A percentile compares a stretch with the other conserved stretches of the same genome.
phyloP scores from a whole-genome alignment of 345 rosid species.

The Eucalyptus brandiana region DNA sequence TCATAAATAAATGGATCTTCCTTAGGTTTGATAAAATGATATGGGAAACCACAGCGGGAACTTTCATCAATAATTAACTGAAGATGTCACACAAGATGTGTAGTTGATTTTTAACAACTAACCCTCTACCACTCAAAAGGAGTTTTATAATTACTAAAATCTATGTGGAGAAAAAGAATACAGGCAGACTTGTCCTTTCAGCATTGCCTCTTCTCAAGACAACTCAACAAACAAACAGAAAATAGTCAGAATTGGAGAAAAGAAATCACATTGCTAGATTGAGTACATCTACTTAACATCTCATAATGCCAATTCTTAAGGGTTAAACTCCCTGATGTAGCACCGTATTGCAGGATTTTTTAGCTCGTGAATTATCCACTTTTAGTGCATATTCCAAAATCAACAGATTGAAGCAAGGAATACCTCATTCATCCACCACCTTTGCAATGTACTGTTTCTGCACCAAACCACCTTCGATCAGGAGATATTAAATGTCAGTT shows the following conservation, averaged over 20 bases:
- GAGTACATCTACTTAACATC: neutral
- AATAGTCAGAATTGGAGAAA: neutral
- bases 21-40: neutral
- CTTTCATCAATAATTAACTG: neutral
- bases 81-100: neutral
- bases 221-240: neutral
- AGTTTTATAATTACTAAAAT: neutral
- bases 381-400: neutral
- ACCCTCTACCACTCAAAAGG: neutral
- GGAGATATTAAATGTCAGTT: neutral
- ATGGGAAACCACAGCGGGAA: neutral
- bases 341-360: neutral
- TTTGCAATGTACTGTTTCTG: conserved; percentile 71
- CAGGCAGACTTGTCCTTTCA: neutral
- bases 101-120: neutral
- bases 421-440: conserved; percentile 74
- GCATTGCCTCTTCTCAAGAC: neutral
- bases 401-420: neutral
- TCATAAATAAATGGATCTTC: neutral
- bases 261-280: neutral
- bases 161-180: neutral
- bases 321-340: neutral
- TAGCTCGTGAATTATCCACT: neutral
- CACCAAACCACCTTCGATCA: conserved; percentile 77
- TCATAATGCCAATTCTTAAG: neutral